Evolutionary conservation across 176 grass and related monocot species (phyloP), one percentile per base, ranked within the genome.

Genomic region (Sorghum bicolor): DNA sequence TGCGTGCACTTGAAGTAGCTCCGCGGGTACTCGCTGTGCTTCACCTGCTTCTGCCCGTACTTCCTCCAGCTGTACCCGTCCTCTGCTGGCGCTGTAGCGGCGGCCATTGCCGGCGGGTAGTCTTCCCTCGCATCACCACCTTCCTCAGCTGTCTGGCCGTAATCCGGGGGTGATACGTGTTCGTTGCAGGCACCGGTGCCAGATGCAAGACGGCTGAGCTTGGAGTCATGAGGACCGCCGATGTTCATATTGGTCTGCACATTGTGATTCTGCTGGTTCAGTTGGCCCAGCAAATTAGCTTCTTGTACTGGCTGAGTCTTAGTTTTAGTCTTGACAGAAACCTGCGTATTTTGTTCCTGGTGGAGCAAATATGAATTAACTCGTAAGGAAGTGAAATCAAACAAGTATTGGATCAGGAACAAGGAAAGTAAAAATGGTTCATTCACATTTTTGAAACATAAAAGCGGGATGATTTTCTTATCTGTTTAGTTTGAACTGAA

Each of bases 1-100:
- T 95, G 93, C 26, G 96, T 98, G 91, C 96, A 98, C 78, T 98
- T 98, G 85, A 95, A 98, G 80, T 98, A 98, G 86, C 96, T 95
- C 41, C 96, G 81, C 10, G 96, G 96, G 72, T 84, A 98, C 83
- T 98, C 92, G 63, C 96, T 93, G 90, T 92, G 88, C 82, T 98
- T 98, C 82, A 98, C 92, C 67, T 98, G 96, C 84, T 98, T 98
- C 90, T 98, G 96, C 70, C 96, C 96, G 73, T 98, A 98, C 74
- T 98, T 98, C 89, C 96, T 84, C 96, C 96, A 98, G 64, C 94
- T 92, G 87, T 98, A 95, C 32, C 90, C 93, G 62, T 98, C 92
- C 74, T 98, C 93, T 5, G 90, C 91, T 2, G 89, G 89, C 8
- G 82, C 38, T 0, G 72, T 9, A 5, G 65, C 29, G 4, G 64